Conservation (phyloP, 768 basidiomycete species). For the Tulasnella sp. region DNA sequence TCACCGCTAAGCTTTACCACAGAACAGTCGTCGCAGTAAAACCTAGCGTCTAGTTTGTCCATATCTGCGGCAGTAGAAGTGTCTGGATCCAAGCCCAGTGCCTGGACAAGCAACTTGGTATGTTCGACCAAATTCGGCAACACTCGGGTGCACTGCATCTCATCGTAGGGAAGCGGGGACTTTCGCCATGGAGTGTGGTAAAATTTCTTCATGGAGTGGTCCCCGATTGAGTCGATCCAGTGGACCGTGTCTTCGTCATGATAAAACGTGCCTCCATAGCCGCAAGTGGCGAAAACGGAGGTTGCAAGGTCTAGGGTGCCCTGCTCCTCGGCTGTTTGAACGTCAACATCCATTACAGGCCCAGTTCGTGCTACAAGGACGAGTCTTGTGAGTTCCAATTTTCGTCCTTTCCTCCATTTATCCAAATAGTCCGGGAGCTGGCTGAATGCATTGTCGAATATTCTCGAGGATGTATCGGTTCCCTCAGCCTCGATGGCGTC, state of each 20-base stretch:
- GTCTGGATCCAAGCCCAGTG: constrained; percentile 12
- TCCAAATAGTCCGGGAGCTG: not conserved
- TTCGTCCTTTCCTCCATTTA: not conserved
- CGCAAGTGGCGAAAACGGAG: not conserved
- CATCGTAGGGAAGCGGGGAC: not conserved
- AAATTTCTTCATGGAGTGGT: not conserved
- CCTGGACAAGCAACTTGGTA: not conserved
- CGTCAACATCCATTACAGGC: not conserved
- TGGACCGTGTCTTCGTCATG: not conserved
- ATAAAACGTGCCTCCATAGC: not conserved
- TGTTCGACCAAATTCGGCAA: not conserved
- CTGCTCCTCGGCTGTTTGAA: not conserved
- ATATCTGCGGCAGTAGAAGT: not conserved
- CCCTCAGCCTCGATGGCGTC: not conserved
- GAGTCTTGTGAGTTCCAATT: not conserved
- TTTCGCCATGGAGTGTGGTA: not conserved
- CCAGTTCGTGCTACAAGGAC: not conserved
- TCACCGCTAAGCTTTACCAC: not conserved
- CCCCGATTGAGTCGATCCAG: not conserved
- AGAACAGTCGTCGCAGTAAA: constrained; percentile 18
- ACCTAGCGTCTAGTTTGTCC: constrained; percentile 1
- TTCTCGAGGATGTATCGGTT: not conserved
- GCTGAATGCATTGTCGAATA: not conserved
- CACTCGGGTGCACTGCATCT: not conserved
- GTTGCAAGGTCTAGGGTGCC: not conserved